Percentiles rank a stretch among this genome's conserved stretches.
Evolutionary conservation across 208 protist genomes (phyloP).

Genomic region (Trypanosoma boissoni): DNA sequence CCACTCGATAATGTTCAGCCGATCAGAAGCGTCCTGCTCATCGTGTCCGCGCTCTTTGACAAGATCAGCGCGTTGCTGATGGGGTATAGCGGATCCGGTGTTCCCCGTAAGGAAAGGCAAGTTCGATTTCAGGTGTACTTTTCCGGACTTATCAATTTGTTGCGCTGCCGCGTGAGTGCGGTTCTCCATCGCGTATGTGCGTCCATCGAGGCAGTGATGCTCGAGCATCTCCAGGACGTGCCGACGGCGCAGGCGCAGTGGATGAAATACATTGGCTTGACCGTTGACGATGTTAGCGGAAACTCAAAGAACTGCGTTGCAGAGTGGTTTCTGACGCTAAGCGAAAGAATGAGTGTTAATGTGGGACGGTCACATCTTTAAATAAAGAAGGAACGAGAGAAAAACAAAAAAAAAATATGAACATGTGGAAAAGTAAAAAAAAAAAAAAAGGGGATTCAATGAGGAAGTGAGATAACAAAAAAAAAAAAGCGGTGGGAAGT

Average conservation of each 20-base stretch:
- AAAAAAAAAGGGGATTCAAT: neutral
- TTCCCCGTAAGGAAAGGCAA: constrained; percentile 23
- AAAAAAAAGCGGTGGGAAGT: no score
- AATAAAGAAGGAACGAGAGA: constrained; percentile 29
- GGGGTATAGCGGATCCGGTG: constrained; percentile 23
- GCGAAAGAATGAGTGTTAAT: constrained; percentile 22
- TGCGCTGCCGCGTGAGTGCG: constrained; percentile 57
- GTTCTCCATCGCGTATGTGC: constrained; percentile 80
- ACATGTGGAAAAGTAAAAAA: no score
- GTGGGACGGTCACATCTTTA: constrained; percentile 15
- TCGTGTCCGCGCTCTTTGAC: constrained; percentile 78
- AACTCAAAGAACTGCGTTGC: constrained; percentile 61
- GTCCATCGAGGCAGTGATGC: constrained; percentile 72
- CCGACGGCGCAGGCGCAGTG: constrained; percentile 49
- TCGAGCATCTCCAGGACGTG: constrained; percentile 67
- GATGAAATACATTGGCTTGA: constrained; percentile 59
- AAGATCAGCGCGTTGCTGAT: constrained; percentile 65
- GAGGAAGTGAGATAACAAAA: no score
- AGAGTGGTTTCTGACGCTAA: constrained; percentile 76
- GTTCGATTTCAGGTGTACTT: constrained; percentile 75
- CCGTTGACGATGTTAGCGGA: constrained; percentile 54
- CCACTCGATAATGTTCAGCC: constrained; percentile 50
- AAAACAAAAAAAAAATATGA: neutral
- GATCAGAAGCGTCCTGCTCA: constrained; percentile 57
- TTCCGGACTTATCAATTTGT: constrained; percentile 66